A percentile compares a stretch with the other conserved stretches of the same genome.
phyloP scores from a whole-genome alignment of 2,329 filamentous ascomycete genomes.

The Scytalidium sp. region DNA sequence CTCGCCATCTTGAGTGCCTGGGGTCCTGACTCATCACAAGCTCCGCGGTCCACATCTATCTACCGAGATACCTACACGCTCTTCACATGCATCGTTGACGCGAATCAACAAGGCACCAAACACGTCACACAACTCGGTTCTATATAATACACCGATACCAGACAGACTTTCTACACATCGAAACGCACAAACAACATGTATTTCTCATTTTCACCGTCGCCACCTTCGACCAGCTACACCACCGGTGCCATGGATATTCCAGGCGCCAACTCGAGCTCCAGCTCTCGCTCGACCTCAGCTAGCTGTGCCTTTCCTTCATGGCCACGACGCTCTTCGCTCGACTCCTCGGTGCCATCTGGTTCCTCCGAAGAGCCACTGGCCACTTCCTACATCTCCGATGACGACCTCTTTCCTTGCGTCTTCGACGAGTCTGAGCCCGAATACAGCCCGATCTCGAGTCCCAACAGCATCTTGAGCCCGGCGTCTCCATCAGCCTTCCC shows the following conservation, averaged over 20 bases:
- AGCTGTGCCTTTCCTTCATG: slow-evolving; percentile 57
- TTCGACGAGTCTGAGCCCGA: slow-evolving; percentile 47
- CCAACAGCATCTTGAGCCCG: slow-evolving; percentile 19
- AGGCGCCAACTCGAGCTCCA: slow-evolving; percentile 11
- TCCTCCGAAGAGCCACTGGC: slow-evolving; percentile 16
- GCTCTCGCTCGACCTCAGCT: slow-evolving; percentile 17
- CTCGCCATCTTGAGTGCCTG: no score
- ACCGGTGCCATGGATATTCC: slow-evolving; percentile 24
- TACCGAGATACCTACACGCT: no score
- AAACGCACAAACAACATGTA: slow-evolving; percentile 6
- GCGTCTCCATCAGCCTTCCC: slow-evolving; percentile 13
- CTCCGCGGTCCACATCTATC: no score
- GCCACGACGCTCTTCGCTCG: slow-evolving; percentile 52
- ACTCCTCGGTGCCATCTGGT: slow-evolving; percentile 13
- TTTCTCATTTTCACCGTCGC: slow-evolving; percentile 23
- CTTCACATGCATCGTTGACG: no score
- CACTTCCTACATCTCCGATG: slow-evolving; percentile 49
- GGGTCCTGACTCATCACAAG: no score
- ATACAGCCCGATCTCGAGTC: slow-evolving; percentile 24
- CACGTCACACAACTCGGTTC: no score
- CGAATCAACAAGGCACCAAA: no score
- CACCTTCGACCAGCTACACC: slow-evolving; percentile 20
- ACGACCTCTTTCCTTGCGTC: slow-evolving; percentile 54
- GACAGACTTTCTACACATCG: not conserved
- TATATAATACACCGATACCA: not conserved